Base-by-base conservation (phyloP, 345 rosid genomes). In the Schrenkiella parvula region DNA sequence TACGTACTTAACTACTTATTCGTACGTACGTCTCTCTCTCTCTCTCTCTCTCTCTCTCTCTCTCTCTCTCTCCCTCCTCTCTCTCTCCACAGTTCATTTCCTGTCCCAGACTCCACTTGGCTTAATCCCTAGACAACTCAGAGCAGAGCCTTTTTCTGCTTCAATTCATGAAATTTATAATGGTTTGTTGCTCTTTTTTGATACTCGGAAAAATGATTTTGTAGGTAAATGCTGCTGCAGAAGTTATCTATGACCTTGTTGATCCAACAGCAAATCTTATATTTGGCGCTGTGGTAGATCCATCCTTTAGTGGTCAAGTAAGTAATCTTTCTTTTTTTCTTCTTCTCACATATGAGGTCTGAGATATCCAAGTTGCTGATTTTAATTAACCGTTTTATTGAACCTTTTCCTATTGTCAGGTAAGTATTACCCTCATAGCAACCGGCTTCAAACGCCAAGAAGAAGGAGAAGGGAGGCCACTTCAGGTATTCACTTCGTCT, bases 161-260 rank as follows among this genome's bases (percentile, higher is more conserved):
- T 25, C 23, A 44, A 0, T 23, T 2, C 37, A 0, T 21, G 31
- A 17, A 12, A 35, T 41, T 22, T 66, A 32, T 12, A 0, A 14
- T 28, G 25, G 12, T 57, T 5, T 22, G 14, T 31, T 35, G 59
- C 39, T 74, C 2, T 42, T 1, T 42, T 65, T 64, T 64, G 44
- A 67, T 22, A 51, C 43, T 59, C 8, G 41, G 42, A 19, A 22
- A 42, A 39, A 19, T 4, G 5, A 29, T 46, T 47, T 56, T 78
- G 48, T 80, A 91, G 97, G 97, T 91, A 42, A 93, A 93, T 86
- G 96, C 96, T 72, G 98, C 97, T 19, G 96, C 97, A 6, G 97
- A 91, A 81, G 96, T 91, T 64, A 93, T 91, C 42, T 88, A 93
- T 58, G 98, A 89, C 73, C 92, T 93, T 6, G 97, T 93, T 70